phyloP scores from a whole-genome alignment of 768 basidiomycete species.

The Lentinula guzmanii region DNA sequence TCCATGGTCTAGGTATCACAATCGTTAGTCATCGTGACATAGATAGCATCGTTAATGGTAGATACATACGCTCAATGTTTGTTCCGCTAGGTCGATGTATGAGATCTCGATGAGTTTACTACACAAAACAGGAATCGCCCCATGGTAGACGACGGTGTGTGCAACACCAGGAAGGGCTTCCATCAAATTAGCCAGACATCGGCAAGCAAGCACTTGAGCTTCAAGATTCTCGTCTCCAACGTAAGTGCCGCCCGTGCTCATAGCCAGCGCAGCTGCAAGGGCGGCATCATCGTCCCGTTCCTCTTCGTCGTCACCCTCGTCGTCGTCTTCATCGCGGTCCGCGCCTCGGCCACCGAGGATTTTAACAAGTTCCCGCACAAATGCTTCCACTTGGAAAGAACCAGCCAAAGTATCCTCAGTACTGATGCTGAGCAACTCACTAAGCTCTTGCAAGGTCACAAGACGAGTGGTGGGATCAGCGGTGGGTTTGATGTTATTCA shows the following conservation, averaged over 20 bases:
- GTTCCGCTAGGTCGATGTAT: conserved; percentile 97
- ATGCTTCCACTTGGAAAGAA: conserved; percentile 91
- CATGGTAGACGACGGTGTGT: conserved; percentile 96
- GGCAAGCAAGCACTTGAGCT: conserved; percentile 92
- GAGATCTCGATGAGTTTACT: conserved; percentile 96
- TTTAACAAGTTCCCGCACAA: conserved; percentile 86
- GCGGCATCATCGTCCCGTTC: conserved; percentile 82
- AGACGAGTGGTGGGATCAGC: conserved; percentile 84
- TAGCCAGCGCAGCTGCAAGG: conserved; percentile 80
- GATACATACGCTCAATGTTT: conserved; percentile 87
- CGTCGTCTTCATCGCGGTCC: conserved; percentile 65
- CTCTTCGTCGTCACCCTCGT: conserved; percentile 42
- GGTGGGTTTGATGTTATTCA: conserved; percentile 80
- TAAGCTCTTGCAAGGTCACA: conserved; percentile 88
- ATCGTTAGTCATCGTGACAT: conserved; percentile 7
- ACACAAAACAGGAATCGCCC: conserved; percentile 97
- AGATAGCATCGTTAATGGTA: conserved; percentile 8
- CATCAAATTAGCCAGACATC: conserved; percentile 97
- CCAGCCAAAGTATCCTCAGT: conserved; percentile 96
- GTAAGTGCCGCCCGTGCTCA: conserved; percentile 64
- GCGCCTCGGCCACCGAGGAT: conserved; percentile 80
- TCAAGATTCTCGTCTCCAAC: conserved; percentile 86
- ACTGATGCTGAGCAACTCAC: conserved; percentile 91
- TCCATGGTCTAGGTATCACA: conserved; percentile 72
- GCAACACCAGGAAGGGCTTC: conserved; percentile 97